Percentiles rank a stretch among this genome's conserved stretches.
Evolutionary conservation across 345 rosid genomes (phyloP).

Genomic region (Camelina neglecta): DNA sequence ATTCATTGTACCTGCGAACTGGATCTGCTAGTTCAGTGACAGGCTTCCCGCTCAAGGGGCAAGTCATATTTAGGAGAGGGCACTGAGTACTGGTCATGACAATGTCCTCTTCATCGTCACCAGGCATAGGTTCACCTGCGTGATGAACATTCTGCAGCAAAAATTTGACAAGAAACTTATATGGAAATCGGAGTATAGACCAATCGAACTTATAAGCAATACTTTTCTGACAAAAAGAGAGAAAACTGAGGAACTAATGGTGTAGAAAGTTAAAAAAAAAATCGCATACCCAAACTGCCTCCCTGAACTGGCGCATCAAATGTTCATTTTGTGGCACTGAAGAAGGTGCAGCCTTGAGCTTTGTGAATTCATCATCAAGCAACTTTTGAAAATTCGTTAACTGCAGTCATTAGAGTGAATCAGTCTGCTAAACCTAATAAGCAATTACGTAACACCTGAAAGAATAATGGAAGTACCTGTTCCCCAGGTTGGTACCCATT

Average conservation of each 20-base stretch:
- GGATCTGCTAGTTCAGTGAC: slow-evolving; percentile 75
- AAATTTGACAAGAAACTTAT: slow-evolving; percentile 14
- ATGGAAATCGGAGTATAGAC: background rate
- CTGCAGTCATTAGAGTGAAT: slow-evolving; percentile 52
- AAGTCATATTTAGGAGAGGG: slow-evolving; percentile 66
- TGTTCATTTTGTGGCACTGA: slow-evolving; percentile 53
- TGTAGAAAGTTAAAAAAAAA: background rate
- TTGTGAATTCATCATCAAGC: slow-evolving; percentile 63
- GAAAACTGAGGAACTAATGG: background rate
- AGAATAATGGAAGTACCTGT: slow-evolving; percentile 50
- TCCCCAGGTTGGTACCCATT: slow-evolving; percentile 63
- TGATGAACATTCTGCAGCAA: slow-evolving; percentile 84
- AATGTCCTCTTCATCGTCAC: slow-evolving; percentile 90
- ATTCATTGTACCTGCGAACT: slow-evolving; percentile 72
- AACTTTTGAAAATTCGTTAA: slow-evolving; percentile 73
- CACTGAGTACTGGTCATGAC: slow-evolving; percentile 85
- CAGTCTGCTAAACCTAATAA: slow-evolving; percentile 9
- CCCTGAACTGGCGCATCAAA: slow-evolving; percentile 71
- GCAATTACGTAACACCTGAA: background rate
- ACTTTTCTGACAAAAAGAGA: background rate
- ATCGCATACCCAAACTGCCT: slow-evolving; percentile 78
- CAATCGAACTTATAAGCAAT: no score
- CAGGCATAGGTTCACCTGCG: slow-evolving; percentile 85
- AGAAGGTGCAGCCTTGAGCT: slow-evolving; percentile 54
- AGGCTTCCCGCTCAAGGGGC: slow-evolving; percentile 88